phyloP scores from a whole-genome alignment of 306 rosid genomes.

The Sicyos edulis region DNA sequence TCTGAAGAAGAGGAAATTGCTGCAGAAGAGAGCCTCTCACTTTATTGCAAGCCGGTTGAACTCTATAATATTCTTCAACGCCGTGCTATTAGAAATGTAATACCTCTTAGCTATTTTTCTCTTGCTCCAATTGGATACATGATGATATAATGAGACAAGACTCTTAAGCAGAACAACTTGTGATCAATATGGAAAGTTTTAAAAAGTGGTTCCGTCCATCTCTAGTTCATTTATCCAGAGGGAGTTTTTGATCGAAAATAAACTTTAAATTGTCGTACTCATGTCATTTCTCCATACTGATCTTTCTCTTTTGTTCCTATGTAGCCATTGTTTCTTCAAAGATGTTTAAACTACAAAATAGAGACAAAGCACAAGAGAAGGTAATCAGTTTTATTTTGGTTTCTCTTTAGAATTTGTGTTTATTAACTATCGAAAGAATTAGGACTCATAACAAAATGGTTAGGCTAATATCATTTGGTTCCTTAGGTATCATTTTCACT shows the following conservation, averaged over 20 bases:
- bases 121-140: not conserved
- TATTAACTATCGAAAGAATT: not conserved
- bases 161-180: not conserved
- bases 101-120: conserved; percentile 11
- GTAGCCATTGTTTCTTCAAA: conserved; percentile 64
- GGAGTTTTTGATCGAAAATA: not conserved
- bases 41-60: conserved; percentile 75
- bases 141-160: not conserved
- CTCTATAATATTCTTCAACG: conserved; percentile 62
- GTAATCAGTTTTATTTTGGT: conserved; percentile 24
- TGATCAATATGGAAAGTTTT: not conserved
- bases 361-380: conserved; percentile 62
- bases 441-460: not conserved
- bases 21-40: conserved; percentile 63
- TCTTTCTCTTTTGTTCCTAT: conserved; percentile 8
- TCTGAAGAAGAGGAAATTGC: conserved; percentile 57
- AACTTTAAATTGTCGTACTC: not conserved
- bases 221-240: conserved; percentile 1
- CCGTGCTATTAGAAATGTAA: conserved; percentile 50
- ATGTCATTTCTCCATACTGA: not conserved
- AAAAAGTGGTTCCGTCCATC: not conserved
- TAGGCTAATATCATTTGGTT: not conserved
- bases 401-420: not conserved
- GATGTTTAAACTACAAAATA: conserved; percentile 66
- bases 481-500: not conserved